These are phyloP conservation scores for Alternaria sp. DNA, from an alignment of 2,329 filamentous ascomycete species.

Conservation along the genomic window DNA sequence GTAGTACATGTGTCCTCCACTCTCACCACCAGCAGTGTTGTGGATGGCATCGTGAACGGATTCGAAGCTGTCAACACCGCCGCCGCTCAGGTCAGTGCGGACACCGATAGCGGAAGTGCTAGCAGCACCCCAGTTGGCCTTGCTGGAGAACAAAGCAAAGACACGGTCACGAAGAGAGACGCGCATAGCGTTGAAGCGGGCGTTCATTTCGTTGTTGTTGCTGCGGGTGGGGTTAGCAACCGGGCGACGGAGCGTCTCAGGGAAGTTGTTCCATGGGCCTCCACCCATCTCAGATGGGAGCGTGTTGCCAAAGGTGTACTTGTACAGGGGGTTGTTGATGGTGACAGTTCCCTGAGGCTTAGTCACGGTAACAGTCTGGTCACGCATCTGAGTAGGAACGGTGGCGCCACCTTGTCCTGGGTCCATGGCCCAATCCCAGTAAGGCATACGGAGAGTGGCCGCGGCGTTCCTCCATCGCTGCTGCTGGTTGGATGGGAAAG, in stretches of 20 bases:
- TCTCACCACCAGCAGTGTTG: conserved; percentile 45
- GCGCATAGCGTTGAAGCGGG: conserved; percentile 38
- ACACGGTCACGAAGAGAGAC: conserved; percentile 48
- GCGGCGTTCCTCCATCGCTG: conserved; percentile 54
- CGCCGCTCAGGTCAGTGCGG: conserved; percentile 37
- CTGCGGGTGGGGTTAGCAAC: conserved; percentile 44
- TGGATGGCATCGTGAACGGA: conserved; percentile 48
- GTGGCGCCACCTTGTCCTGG: conserved; percentile 39
- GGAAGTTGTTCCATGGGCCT: conserved; percentile 45
- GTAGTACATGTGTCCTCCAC: conserved; percentile 77
- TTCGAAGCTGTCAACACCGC: conserved; percentile 50
- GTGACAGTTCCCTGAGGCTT: conserved; percentile 51
- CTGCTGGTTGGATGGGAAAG: conserved; percentile 52
- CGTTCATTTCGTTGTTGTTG: conserved; percentile 51
- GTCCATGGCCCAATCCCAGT: conserved; percentile 59
- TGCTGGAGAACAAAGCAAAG: conserved; percentile 48
- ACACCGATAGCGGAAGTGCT: conserved; percentile 45
- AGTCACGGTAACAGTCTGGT: conserved; percentile 55
- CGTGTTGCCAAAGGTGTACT: conserved; percentile 58
- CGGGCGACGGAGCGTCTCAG: conserved; percentile 46
- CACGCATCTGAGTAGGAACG: conserved; percentile 50
- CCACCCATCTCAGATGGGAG: conserved; percentile 62
- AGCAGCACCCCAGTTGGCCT: conserved; percentile 41
- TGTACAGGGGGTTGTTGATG: conserved; percentile 59
- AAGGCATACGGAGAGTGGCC: conserved; percentile 55